Evolutionary conservation across 2,329 filamentous ascomycete genomes (phyloP).

Genomic region (Beauveria pseudobassiana): DNA sequence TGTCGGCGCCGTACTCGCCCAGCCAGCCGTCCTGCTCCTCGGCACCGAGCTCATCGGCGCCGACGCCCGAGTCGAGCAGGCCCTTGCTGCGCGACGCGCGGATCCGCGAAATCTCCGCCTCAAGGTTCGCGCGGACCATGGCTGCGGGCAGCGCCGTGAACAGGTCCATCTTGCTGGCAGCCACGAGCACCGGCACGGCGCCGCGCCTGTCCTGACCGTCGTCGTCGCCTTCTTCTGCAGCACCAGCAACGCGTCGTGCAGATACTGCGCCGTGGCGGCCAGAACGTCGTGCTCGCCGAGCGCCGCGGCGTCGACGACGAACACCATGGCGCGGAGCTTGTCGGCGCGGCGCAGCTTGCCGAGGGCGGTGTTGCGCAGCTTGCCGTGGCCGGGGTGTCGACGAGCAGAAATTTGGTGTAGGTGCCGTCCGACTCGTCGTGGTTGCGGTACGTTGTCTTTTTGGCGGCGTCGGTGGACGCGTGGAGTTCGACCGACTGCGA

Average conservation of each 20-base stretch:
- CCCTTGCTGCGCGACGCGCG: constrained; percentile 71
- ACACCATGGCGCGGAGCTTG: constrained; percentile 68
- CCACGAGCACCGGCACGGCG: constrained; percentile 67
- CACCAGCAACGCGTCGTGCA: constrained; percentile 80
- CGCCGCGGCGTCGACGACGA: constrained; percentile 77
- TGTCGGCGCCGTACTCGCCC: constrained; percentile 68
- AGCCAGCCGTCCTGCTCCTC: constrained; percentile 79
- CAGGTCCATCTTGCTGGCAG: constrained; percentile 91
- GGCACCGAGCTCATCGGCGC: constrained; percentile 49
- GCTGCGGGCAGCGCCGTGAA: constrained; percentile 83
- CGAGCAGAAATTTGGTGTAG: constrained; percentile 64
- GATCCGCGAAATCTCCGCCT: constrained; percentile 74
- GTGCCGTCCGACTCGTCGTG: constrained; percentile 46
- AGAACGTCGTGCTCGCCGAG: constrained; percentile 54
- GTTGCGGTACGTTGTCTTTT: constrained; percentile 41
- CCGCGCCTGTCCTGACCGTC: constrained; percentile 23
- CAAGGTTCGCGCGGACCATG: constrained; percentile 66
- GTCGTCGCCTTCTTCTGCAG: constrained; percentile 65
- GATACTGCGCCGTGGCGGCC: constrained; percentile 69
- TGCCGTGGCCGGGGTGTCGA: constrained; percentile 93
- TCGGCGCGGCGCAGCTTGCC: constrained; percentile 35
- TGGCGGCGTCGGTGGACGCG: constrained; percentile 38
- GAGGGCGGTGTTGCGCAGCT: constrained; percentile 69
- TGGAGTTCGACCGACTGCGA: constrained; percentile 47
- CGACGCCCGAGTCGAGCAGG: constrained; percentile 73